Conservation (phyloP, 495 filamentous ascomycete genomes). For the Penicillium steckii region DNA sequence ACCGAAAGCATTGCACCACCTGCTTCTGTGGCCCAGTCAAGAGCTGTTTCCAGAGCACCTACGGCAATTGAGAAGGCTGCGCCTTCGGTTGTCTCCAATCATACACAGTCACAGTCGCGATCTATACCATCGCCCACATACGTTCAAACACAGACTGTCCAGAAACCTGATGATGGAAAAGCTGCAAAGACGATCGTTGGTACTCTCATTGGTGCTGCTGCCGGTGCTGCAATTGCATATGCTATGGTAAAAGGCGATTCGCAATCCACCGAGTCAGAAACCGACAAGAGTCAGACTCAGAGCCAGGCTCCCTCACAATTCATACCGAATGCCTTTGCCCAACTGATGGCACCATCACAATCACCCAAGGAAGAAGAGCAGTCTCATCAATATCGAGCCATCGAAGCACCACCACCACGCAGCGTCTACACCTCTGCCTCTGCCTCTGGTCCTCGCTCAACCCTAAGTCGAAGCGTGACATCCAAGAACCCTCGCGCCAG, state of each 20-base stretch:
- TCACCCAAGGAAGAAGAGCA: constrained; percentile 22
- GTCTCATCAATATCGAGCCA: constrained; percentile 24
- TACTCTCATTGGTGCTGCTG: constrained; percentile 72
- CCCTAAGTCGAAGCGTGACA: constrained; percentile 30
- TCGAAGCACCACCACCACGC: constrained; percentile 44
- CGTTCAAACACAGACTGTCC: constrained; percentile 30
- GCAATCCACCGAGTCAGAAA: constrained; percentile 18
- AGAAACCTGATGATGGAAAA: constrained; percentile 38
- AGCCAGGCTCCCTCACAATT: constrained; percentile 24
- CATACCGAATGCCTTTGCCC: constrained; percentile 30
- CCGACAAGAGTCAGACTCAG: constrained; percentile 15
- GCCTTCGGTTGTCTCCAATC: constrained; percentile 30
- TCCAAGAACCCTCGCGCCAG: constrained; percentile 43
- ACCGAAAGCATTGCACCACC: constrained; percentile 29
- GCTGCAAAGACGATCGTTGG: constrained; percentile 63
- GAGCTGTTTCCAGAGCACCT: constrained; percentile 31
- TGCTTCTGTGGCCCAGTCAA: constrained; percentile 28
- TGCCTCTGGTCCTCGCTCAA: constrained; percentile 31
- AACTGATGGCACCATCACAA: constrained; percentile 29
- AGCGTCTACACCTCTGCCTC: constrained; percentile 36
- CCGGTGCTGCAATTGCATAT: constrained; percentile 73
- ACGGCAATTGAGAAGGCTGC: constrained; percentile 27
- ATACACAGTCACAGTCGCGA: constrained; percentile 20
- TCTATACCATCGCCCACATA: constrained; percentile 25
- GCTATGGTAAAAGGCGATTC: constrained; percentile 60